A percentile compares a stretch with the other conserved stretches of the same genome.
These are phyloP conservation scores for Globisporangium solare DNA, from an alignment of 352 stramenopile species.

Conservation along the genomic window DNA sequence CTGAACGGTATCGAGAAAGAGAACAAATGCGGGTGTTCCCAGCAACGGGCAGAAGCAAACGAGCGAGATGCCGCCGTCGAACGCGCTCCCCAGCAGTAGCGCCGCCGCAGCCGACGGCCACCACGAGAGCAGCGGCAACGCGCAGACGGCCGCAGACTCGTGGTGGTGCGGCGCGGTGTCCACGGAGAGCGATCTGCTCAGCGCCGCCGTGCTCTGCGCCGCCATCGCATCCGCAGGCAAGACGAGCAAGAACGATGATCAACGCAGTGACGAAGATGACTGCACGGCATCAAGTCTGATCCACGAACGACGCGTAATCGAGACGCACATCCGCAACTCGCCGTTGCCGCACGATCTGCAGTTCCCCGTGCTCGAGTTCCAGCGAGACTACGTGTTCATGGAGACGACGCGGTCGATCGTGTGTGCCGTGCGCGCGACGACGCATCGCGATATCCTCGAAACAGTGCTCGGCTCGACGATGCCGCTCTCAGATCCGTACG, in stretches of 20 bases:
- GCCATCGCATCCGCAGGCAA: conserved; percentile 30
- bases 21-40: not conserved
- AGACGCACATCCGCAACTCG: conserved; percentile 56
- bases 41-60: not conserved
- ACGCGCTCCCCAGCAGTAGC: too few relatives aligned
- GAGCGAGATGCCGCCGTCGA: not conserved
- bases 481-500: conserved; percentile 55
- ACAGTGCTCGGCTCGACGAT: conserved; percentile 64
- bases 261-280: conserved; percentile 3
- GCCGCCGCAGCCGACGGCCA: not conserved
- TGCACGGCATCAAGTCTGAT: conserved; percentile 7
- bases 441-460: conserved; percentile 55
- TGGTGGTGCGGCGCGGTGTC: conserved; percentile 53
- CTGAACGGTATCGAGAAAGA: not conserved
- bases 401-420: conserved; percentile 58
- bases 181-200: conserved; percentile 70
- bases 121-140: conserved; percentile 3
- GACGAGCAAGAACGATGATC: conserved; percentile 16
- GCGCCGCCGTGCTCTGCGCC: conserved; percentile 70
- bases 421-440: conserved; percentile 63
- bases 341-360: conserved; percentile 59
- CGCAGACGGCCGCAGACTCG: not conserved
- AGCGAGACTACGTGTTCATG: conserved; percentile 48
- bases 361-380: conserved; percentile 51
- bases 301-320: conserved; percentile 29